phyloP scores from a whole-genome alignment of 371 early-diverging fungal genomes.

The Mortierella sp. region DNA sequence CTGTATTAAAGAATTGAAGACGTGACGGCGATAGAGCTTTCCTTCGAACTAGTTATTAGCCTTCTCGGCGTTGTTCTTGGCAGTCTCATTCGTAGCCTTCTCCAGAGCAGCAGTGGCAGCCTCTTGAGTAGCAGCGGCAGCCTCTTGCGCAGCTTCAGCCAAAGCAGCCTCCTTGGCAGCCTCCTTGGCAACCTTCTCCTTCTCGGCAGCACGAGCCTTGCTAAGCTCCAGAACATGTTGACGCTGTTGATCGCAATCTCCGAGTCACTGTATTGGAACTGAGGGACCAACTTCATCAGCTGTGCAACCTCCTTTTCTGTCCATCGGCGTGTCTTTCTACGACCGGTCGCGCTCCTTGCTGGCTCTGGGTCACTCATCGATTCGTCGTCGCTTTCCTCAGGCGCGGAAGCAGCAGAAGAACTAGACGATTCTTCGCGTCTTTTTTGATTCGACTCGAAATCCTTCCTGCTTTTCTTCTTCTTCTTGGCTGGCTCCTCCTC shows the following conservation, averaged over 20 bases:
- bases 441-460: background rate
- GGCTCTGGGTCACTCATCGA: background rate
- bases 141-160: background rate
- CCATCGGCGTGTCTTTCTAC: conserved; percentile 31
- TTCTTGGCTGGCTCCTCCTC: background rate
- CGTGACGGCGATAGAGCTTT: too few species aligned
- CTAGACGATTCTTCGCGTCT: background rate
- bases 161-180: background rate
- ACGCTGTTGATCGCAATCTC: background rate
- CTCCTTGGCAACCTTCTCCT: background rate
- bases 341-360: background rate
- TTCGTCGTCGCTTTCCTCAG: background rate
- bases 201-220: background rate
- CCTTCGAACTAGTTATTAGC: background rate
- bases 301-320: conserved; percentile 21
- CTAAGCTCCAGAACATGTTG: background rate
- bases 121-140: background rate
- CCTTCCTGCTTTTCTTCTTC: background rate
- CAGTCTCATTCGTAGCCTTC: background rate
- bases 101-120: background rate
- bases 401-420: background rate
- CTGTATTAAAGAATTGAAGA: too few species aligned
- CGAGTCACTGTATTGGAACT: conserved; percentile 20
- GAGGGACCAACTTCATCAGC: conserved; percentile 21
- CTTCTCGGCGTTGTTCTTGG: background rate